phyloP scores from a whole-genome alignment of 306 rosid species.

The Gillenia trifoliata region DNA sequence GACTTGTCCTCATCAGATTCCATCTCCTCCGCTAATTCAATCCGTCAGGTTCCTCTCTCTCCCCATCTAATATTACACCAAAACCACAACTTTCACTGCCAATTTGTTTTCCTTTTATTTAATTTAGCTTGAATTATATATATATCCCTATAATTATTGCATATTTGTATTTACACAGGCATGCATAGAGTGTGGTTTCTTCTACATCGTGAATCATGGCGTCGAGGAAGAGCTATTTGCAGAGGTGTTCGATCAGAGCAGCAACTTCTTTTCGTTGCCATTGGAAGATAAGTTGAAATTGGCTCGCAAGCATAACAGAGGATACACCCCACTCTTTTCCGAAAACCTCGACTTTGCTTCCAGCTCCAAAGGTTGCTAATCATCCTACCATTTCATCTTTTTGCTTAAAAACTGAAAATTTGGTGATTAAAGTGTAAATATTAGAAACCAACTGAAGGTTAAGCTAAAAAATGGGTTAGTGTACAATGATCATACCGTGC shows the following conservation, averaged over 20 bases:
- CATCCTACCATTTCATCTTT: not conserved
- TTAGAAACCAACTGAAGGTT: too few relatives aligned
- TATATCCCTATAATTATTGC: not conserved
- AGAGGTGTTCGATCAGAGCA: constrained; percentile 43
- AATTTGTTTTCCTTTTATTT: not conserved
- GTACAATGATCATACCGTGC: too few relatives aligned
- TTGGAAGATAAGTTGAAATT: constrained; percentile 45
- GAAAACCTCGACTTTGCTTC: constrained; percentile 57
- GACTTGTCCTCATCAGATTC: constrained; percentile 65
- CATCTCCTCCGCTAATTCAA: constrained; percentile 41
- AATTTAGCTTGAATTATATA: not conserved
- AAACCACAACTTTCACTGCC: not conserved
- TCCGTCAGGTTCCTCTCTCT: constrained; percentile 46
- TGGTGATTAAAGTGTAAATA: too few relatives aligned
- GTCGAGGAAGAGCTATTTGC: constrained; percentile 43
- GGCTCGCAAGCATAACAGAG: constrained; percentile 58
- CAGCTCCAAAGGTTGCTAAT: constrained; percentile 44
- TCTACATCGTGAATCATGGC: constrained; percentile 80
- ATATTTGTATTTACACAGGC: constrained; percentile 36
- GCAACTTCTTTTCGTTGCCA: constrained; percentile 58
- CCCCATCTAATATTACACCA: not conserved
- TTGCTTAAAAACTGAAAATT: not conserved
- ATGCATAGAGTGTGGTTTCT: constrained; percentile 71
- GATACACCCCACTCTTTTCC: constrained; percentile 65
- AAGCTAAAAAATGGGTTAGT: too few relatives aligned